phyloP scores from a whole-genome alignment of 495 filamentous ascomycete species.

The Daldinia vernicosa region DNA sequence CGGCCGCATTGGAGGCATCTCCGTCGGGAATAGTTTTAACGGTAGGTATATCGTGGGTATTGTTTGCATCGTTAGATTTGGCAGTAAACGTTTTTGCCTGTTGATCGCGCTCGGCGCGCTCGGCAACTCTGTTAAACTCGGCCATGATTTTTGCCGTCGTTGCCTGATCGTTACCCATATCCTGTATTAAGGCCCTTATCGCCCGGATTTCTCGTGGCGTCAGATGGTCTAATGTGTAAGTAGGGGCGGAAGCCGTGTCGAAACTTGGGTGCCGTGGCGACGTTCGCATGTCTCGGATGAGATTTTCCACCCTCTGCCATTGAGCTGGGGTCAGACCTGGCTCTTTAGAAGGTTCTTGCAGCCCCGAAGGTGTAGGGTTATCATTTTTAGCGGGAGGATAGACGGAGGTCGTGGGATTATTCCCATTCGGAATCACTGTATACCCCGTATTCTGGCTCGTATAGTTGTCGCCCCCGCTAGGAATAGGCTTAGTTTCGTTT shows the following conservation, averaged over 20 bases:
- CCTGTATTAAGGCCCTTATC: conserved; percentile 1
- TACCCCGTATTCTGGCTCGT: too few species aligned
- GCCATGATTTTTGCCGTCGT: background rate
- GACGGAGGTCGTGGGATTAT: too few species aligned
- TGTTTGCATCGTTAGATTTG: background rate
- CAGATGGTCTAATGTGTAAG: conserved; percentile 3
- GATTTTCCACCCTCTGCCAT: background rate
- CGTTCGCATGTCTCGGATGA: conserved; percentile 11
- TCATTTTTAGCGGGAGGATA: too few species aligned
- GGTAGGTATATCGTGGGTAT: background rate
- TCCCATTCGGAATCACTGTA: too few species aligned
- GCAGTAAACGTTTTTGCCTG: background rate
- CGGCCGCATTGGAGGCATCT: too few species aligned
- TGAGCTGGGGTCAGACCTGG: background rate
- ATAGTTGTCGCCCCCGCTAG: background rate
- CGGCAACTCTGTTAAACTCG: conserved; percentile 1
- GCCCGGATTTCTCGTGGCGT: conserved; percentile 7
- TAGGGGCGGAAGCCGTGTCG: background rate
- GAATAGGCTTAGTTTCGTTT: background rate
- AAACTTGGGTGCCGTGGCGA: background rate
- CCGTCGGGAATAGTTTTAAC: background rate
- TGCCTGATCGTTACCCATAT: conserved; percentile 10
- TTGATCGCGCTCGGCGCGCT: background rate
- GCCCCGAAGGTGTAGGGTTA: background rate
- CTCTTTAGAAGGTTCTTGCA: background rate